Evolutionary conservation across 441 rosid genomes (phyloP).

Genomic region (Gossypium davidsonii): DNA sequence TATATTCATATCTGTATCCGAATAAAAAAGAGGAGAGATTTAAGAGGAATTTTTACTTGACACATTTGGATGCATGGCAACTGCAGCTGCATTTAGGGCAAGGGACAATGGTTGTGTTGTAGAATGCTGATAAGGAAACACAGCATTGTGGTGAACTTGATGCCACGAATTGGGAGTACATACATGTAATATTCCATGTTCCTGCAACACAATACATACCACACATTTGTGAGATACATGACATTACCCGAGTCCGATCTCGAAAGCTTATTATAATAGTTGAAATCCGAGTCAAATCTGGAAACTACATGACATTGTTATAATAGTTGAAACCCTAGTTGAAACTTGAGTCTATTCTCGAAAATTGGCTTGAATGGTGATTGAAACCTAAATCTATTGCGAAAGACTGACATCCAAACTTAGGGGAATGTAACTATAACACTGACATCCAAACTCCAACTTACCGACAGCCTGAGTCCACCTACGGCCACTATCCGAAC

Average conservation of each 20-base stretch:
- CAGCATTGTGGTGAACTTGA: conserved; percentile 68
- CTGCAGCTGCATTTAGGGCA: conserved; percentile 75
- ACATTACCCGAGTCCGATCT: too few relatives aligned
- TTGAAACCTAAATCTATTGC: too few relatives aligned
- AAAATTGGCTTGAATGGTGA: too few relatives aligned
- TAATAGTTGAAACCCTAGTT: not conserved
- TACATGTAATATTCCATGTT: conserved; percentile 66
- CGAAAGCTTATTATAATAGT: too few relatives aligned
- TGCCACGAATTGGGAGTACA: conserved; percentile 58
- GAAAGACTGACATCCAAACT: too few relatives aligned
- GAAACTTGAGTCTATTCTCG: not conserved
- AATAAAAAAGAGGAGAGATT: too few relatives aligned
- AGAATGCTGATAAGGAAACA: conserved; percentile 77
- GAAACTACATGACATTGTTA: too few relatives aligned
- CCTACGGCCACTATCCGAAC: conserved; percentile 47
- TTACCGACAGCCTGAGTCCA: conserved; percentile 73
- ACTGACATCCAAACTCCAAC: not conserved
- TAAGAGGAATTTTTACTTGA: conserved; percentile 29
- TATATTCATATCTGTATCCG: too few relatives aligned
- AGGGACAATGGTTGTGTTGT: conserved; percentile 50
- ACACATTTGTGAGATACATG: too few relatives aligned
- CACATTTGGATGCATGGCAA: conserved; percentile 43
- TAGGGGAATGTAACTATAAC: too few relatives aligned
- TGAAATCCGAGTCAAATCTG: too few relatives aligned
- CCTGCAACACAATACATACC: conserved; percentile 29